Evolutionary conservation across 2,329 filamentous ascomycete species (phyloP), one percentile per base, ranked within the genome.

Genomic region (Aspergillus japonicus): DNA sequence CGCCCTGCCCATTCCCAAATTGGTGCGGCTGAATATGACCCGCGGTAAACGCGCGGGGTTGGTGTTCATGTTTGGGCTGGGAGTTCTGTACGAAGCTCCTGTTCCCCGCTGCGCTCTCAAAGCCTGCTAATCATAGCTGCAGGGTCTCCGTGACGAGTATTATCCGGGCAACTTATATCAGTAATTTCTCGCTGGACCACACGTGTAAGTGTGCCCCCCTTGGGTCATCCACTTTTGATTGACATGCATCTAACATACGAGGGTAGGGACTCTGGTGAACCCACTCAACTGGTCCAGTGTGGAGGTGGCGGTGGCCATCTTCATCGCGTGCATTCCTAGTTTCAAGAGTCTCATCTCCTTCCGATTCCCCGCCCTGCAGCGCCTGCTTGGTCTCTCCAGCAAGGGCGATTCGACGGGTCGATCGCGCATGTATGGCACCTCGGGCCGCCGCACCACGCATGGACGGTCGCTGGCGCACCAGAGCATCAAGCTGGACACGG

Each of bases 241-340:
- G 14, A 12, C 19, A 19, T 31, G 12, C 5, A 33, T 48, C 29
- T 31, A 44, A 16, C n/a, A 5, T 26, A 4, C n/a, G 14, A 8
- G 7, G 6, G 26, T 14, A 63, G 63, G 62, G 59, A 51, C 49
- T 11, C 54, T 65, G 4, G 63, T 63, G 1, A n/a, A 58, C 5
- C 33, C 61, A 4, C 52, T 65, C 4, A 63, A 62, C 48, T 65
- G 63, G 63, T 65, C 63, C 39, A 52, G 56, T 24, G 57, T 63
- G 7, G 63, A 65, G 51, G 50, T 65, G 12, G 57, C 56, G 12
- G 47, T 62, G 26, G 63, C 58, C n/a, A 57, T 63, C 19, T 59
- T 65, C 44, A 62, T 63, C n/a, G 61, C 63, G 7, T 62, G 61
- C 52, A 54, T 65, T 26, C 63, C 63, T 3, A 58, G 57, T 4